These are phyloP conservation scores for Paracorniculantispora psalliotae DNA, from an alignment of 2,329 filamentous ascomycete genomes.

Conservation along the genomic window DNA sequence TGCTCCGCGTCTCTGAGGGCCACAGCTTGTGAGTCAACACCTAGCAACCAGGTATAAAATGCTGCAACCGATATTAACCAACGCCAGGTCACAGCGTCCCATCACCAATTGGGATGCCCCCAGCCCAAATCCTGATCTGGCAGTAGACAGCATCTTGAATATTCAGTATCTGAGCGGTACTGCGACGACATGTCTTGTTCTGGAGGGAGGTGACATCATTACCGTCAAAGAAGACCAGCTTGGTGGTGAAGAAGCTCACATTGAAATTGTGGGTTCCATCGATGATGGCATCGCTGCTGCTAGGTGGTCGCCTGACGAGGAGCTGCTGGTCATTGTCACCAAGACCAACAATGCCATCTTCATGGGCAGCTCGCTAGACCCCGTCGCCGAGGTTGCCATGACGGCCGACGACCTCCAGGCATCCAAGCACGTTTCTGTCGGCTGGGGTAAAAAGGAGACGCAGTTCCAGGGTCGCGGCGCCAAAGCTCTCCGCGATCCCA, in stretches of 20 bases:
- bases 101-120: slow-evolving; percentile 89
- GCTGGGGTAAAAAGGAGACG: slow-evolving; percentile 97
- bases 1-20: slow-evolving; percentile 51
- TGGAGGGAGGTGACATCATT: slow-evolving; percentile 88
- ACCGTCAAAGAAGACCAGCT: slow-evolving; percentile 63
- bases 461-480: slow-evolving; percentile 94
- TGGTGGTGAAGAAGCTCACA: slow-evolving; percentile 60
- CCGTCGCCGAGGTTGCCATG: slow-evolving; percentile 69
- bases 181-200: slow-evolving; percentile 70
- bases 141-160: slow-evolving; percentile 69
- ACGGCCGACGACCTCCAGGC: slow-evolving; percentile 71
- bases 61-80: slow-evolving; percentile 19
- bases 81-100: slow-evolving; percentile 24
- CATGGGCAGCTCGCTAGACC: slow-evolving; percentile 90
- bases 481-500: slow-evolving; percentile 82
- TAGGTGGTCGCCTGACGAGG: slow-evolving; percentile 92
- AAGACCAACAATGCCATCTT: slow-evolving; percentile 74
- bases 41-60: not conserved
- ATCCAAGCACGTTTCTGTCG: slow-evolving; percentile 93
- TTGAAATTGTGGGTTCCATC: slow-evolving; percentile 93
- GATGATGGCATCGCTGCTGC: slow-evolving; percentile 87
- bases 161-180: slow-evolving; percentile 84
- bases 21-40: slow-evolving; percentile 36
- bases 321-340: slow-evolving; percentile 79
- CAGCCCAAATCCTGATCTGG: slow-evolving; percentile 69